Base-by-base conservation (phyloP, 257 asterid genomes). In the Mitragyna speciosa region DNA sequence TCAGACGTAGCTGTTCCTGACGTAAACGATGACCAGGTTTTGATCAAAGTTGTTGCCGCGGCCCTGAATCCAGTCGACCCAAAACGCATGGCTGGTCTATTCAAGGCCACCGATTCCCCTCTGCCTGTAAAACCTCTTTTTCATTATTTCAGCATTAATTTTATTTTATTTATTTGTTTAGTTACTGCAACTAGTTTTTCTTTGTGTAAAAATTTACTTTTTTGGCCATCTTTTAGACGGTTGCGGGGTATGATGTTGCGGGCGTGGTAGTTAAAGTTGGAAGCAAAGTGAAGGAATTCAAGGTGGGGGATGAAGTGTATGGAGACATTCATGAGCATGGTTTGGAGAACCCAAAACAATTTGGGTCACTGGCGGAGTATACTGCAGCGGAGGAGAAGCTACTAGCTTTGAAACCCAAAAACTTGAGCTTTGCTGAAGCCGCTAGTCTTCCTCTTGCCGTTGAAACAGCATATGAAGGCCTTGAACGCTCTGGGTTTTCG, bases 161-260 rank as follows among this genome's bases (percentile, higher is more conserved):
- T 47, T 66, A 0, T 59, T 67, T 4, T 0, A 1, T 43, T 10
- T 22, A 2, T 41, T 1, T 43, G 26, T 12, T 16, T 7, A 19
- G 7, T 12, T 31, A 39, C 49, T 30, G 4, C 6, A 5, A 20
- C 12, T 39, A 15, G 17, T 19, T 69, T 1, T 15, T 39, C n/a
- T 26, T 41, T 10, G 36, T 31, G 49, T 12, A 4, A 41, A 39
- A 41, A 39, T 69, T 65, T 17, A 30, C 72, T 41, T 17, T 66
- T 33, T 22, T 33, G n/a, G 20, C 6, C 22, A 33, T 66, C 15
- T 3, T 22, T 19, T 54, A 94, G 98, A 90, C 94, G 7, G 91
- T 95, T 76, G 96, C 98, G 36, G 98, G 98, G 9, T 95, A 95
- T 59, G 98, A 95, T 84, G 96, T 93, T 51, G 94, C 98, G 9